phyloP scores from a whole-genome alignment of 208 protist species.

The Trypanosoma cruzi region DNA sequence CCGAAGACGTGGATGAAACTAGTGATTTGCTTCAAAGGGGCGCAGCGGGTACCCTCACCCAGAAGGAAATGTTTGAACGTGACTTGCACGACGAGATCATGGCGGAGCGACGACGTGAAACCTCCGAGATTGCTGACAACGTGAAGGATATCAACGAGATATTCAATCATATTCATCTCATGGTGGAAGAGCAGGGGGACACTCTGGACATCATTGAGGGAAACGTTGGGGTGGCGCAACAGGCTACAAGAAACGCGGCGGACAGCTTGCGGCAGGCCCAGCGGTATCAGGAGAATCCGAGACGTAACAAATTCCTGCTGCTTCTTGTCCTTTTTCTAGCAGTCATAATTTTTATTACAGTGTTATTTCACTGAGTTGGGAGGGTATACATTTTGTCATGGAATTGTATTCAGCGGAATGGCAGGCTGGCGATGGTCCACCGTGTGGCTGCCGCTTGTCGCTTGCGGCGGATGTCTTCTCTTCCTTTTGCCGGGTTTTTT shows the following conservation, averaged over 20 bases:
- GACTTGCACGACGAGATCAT: slow-evolving; percentile 87
- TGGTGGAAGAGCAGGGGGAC: slow-evolving; percentile 83
- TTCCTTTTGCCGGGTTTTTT: neutral
- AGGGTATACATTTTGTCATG: neutral
- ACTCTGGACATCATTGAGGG: slow-evolving; percentile 70
- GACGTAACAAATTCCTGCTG: slow-evolving; percentile 58
- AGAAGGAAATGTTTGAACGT: slow-evolving; percentile 65
- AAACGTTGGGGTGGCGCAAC: slow-evolving; percentile 57
- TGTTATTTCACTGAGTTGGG: slow-evolving; percentile 2
- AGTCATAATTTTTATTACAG: slow-evolving; percentile 42
- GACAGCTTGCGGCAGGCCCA: slow-evolving; percentile 66
- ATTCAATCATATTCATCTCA: slow-evolving; percentile 83
- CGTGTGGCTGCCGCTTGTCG: neutral
- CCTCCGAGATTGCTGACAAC: slow-evolving; percentile 83
- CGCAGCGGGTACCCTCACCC: slow-evolving; percentile 23
- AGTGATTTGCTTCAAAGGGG: slow-evolving; percentile 29
- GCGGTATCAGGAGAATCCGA: slow-evolving; percentile 58
- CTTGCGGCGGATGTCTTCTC: neutral
- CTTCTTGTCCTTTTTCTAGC: slow-evolving; percentile 54
- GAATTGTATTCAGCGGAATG: neutral
- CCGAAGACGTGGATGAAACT: slow-evolving; percentile 36
- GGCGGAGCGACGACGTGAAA: slow-evolving; percentile 76
- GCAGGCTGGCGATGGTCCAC: neutral
- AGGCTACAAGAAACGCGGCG: slow-evolving; percentile 65
- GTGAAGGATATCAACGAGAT: slow-evolving; percentile 89